A percentile compares a stretch with the other conserved stretches of the same genome.
These are phyloP conservation scores for Pseudogymnoascus sp. DNA, from an alignment of 2,329 filamentous ascomycete genomes.

Conservation along the genomic window DNA sequence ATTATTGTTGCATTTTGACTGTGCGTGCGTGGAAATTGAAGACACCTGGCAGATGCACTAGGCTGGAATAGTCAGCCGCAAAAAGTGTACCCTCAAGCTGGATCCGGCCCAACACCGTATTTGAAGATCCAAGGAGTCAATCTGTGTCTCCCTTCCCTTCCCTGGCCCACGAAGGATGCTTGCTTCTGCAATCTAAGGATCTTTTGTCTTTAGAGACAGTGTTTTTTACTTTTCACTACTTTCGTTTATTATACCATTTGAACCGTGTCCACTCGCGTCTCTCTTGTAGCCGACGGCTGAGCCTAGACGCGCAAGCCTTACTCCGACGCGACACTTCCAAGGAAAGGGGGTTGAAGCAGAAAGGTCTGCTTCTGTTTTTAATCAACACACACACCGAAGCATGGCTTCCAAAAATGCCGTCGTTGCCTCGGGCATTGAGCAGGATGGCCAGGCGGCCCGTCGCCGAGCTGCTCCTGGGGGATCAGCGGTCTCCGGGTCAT, in stretches of 20 bases:
- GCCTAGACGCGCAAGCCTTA: slow-evolving; percentile 7
- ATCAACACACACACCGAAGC: slow-evolving; percentile 9
- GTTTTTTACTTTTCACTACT: neutral
- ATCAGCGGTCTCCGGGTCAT: slow-evolving; percentile 32
- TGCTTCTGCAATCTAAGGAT: neutral
- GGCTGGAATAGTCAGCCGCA: slow-evolving; percentile 11
- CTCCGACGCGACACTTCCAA: neutral
- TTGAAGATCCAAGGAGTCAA: neutral
- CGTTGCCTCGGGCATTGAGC: slow-evolving; percentile 55
- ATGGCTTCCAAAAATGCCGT: slow-evolving; percentile 43
- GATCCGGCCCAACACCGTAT: neutral
- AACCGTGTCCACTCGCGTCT: neutral
- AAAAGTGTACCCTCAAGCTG: slow-evolving; percentile 12
- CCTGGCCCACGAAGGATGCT: neutral
- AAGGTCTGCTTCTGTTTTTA: neutral
- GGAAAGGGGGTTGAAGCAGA: slow-evolving; percentile 4
- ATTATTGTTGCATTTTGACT: slow-evolving; percentile 4
- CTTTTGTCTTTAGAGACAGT: neutral
- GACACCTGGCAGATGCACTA: slow-evolving; percentile 13
- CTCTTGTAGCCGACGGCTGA: slow-evolving; percentile 3
- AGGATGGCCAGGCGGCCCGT: slow-evolving; percentile 48
- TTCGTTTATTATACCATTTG: slow-evolving; percentile 7
- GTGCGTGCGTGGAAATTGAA: slow-evolving; percentile 11
- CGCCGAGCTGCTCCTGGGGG: slow-evolving; percentile 46
- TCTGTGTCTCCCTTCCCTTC: neutral